Conservation (phyloP, 2,329 filamentous ascomycete species). For the Colletotrichum euphorbiae region DNA sequence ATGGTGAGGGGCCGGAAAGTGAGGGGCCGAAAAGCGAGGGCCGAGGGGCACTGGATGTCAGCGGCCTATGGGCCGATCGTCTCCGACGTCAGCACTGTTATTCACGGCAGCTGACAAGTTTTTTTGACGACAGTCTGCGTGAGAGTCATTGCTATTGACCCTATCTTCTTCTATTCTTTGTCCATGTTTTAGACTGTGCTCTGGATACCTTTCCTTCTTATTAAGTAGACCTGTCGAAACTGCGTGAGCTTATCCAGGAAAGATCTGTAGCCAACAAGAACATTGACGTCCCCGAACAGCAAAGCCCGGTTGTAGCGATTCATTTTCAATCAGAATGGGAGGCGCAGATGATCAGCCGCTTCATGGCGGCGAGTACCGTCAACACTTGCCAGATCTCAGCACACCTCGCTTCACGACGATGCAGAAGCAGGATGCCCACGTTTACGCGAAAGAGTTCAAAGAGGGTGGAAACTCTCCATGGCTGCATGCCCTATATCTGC, state of each 20-base stretch:
- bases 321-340: not conserved
- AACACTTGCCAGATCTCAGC: conserved; percentile 71
- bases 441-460: conserved; percentile 72
- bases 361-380: conserved; percentile 59
- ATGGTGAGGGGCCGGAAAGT: conserved; percentile 21
- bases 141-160: not conserved
- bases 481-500: conserved; percentile 70
- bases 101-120: conserved; percentile 14
- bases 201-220: too few relatives aligned
- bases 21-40: too few relatives aligned
- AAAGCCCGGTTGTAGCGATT: too few relatives aligned
- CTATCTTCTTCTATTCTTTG: too few relatives aligned
- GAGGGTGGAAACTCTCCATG: conserved; percentile 71
- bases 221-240: too few relatives aligned
- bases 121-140: not conserved
- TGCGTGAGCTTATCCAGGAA: too few relatives aligned
- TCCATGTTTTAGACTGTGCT: too few relatives aligned
- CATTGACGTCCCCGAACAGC: too few relatives aligned
- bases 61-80: conserved; percentile 27
- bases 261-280: too few relatives aligned
- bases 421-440: conserved; percentile 70
- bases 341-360: not conserved
- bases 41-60: conserved; percentile 24
- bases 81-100: not conserved
- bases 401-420: conserved; percentile 72